Base-by-base conservation (phyloP, 2,329 filamentous ascomycete species). In the Aspergillus sp. region DNA sequence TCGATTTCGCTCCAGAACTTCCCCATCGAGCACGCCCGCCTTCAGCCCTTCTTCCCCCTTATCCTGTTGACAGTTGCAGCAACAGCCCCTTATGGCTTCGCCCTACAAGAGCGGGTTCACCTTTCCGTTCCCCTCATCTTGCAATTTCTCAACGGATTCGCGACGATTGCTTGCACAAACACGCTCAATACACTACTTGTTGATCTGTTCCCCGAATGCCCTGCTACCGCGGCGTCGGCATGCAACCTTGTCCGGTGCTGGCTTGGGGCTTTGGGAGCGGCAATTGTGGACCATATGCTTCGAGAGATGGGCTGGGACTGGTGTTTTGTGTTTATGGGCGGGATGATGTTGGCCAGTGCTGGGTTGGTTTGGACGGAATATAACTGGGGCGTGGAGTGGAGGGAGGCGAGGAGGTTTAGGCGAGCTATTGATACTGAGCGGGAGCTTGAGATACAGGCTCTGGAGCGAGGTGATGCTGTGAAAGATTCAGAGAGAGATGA, bases 1-100 rank as follows among this genome's bases (percentile, higher is more conserved):
- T 75, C 77, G 19, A 74, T 78, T 56, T 77, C 82, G 56, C 69
- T 82, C 19, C 70, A 70, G 7, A 65, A 74, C 23, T 83, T 83
- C 51, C 81, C 70, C 4, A 66, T 73, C 52, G 70, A 73, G 53
- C 60, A 60, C 11, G 63, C 68, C 37, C 66, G 72, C 2, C 62
- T 74, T 1, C 60, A 68, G 44, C 58, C 64, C 27, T 62, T 69
- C 15, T 64, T 70, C 40, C 63, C 66, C 6, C 47, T 64, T 6
- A 64, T 70, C 52, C 56, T 66, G 5, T 19, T 72, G 31, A 64
- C 67, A 15, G 63, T 66, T 4, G 62, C 59, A 14, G 58, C 67
- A 14, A 62, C 69, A 48, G 58, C 72, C 17, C 66, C 63, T 9
- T 74, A 71, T 31, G 73, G 70, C 39, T 75, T 72, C 71, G 62